Evolutionary conservation across 306 rosid genomes (phyloP), one percentile per base, ranked within the genome.

Genomic region (Citrullus amarus): DNA sequence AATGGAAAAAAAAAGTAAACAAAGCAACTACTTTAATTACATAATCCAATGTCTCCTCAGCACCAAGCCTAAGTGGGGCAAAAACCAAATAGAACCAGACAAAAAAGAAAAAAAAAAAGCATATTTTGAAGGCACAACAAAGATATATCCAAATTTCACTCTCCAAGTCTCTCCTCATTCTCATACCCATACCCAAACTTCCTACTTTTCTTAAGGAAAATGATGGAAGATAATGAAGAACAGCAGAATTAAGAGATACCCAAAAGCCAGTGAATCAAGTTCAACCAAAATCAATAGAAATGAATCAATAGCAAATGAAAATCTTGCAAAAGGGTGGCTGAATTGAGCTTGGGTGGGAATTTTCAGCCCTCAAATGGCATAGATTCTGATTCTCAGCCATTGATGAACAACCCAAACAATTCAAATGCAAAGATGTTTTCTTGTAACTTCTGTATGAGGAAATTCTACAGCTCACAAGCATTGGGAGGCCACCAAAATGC

Each of bases 401-500:
- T 48, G 57, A 46, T 44, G 56, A 71, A 66, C 14, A 66, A 25
- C 20, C n/a, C 57, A 43, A 68, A 32, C 11, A 22, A 12, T 53
- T 46, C 36, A 70, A 1, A 57, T 50, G 3, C 55, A 6, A 94
- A 86, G 85, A 86, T 89, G 58, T 94, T 90, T 61, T 94, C 97
- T 0, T 94, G 98, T 79, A 90, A 94, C 84, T 94, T 90, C 86
- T 90, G 97, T 88, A 87, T 87, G 92, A 92, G 94, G 81, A 92
- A 90, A 85, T 94, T 94, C 86, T 90, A 80, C 55, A 92, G 97
- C 50, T 94, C 98, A 50, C 98, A 94, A 60, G 98, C 98, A 60
- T 78, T 94, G 78, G 98, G 98, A 36, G 98, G 97, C 61, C 98
- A 94, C 81, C 97, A 92, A 80, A 94, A 94, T 63, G 98, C 97